These are phyloP conservation scores for Aspergillus sparsus DNA, from an alignment of 495 filamentous ascomycete genomes.

Conservation along the genomic window DNA sequence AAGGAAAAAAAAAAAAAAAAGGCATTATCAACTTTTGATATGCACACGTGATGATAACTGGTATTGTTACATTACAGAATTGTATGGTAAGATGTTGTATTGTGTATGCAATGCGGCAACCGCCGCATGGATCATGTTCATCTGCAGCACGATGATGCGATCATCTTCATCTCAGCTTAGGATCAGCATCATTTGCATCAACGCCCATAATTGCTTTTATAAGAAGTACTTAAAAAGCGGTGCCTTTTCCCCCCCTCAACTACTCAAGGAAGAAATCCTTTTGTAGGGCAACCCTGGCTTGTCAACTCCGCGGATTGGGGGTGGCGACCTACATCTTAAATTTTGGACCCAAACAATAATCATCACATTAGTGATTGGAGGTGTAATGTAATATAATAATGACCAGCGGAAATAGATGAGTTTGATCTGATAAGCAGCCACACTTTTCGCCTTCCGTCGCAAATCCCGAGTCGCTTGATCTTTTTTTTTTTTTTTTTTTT, in stretches of 20 bases:
- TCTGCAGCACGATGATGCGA: too few relatives aligned
- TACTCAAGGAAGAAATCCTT: background rate
- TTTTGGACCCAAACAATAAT: background rate
- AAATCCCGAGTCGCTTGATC: conserved; percentile 18
- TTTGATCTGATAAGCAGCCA: conserved; percentile 31
- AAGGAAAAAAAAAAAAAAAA: too few relatives aligned
- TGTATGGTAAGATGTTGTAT: too few relatives aligned
- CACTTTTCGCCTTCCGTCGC: conserved; percentile 23
- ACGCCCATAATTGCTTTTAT: background rate
- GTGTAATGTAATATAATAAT: conserved; percentile 11
- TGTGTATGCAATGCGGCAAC: too few relatives aligned
- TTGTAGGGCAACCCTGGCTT: background rate
- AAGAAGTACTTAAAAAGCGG: too few relatives aligned
- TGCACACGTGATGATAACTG: conserved; percentile 12
- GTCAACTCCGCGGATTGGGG: background rate
- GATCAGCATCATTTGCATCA: background rate
- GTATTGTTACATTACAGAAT: too few relatives aligned
- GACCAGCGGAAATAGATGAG: conserved; percentile 11
- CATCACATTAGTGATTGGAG: background rate
- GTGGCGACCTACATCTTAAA: background rate
- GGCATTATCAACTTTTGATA: conserved; percentile 14
- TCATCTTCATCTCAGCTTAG: background rate
- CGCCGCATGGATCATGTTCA: too few relatives aligned
- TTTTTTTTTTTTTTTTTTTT: conserved; percentile 10
- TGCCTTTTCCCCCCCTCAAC: too few relatives aligned